A percentile compares a stretch with the other conserved stretches of the same genome.
Conservation (phyloP, 495 filamentous ascomycete species). For the Trichocladium uniseriatum region DNA sequence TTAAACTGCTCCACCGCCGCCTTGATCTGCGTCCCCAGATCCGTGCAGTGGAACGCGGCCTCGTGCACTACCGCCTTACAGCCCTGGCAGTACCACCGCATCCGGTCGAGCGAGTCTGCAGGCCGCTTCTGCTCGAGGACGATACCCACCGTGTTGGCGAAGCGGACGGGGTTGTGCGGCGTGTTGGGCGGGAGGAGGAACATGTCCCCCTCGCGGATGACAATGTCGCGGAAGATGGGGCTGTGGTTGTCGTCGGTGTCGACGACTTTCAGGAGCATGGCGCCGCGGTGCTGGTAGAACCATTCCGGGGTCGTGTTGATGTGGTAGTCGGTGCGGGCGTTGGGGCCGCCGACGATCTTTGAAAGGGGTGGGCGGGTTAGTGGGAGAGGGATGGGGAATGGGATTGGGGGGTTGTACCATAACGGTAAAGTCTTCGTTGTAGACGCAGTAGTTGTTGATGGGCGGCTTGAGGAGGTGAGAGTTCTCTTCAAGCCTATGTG, state of each 20-base stretch:
- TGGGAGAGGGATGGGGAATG: not conserved
- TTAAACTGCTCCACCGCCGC: constrained; percentile 79
- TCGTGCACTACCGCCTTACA: constrained; percentile 75
- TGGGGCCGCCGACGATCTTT: constrained; percentile 94
- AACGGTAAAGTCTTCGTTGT: constrained; percentile 69
- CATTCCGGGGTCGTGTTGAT: constrained; percentile 95
- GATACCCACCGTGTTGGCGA: constrained; percentile 62
- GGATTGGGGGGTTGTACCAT: constrained; percentile 47
- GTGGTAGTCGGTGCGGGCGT: constrained; percentile 95
- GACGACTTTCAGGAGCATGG: constrained; percentile 90
- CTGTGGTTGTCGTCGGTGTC: constrained; percentile 47
- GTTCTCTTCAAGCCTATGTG: constrained; percentile 79
- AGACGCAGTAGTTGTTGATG: constrained; percentile 95
- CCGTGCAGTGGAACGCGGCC: constrained; percentile 75
- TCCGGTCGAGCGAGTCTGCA: constrained; percentile 56
- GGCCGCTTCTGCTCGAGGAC: constrained; percentile 86
- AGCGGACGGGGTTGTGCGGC: constrained; percentile 68
- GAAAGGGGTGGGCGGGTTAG: not conserved
- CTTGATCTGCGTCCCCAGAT: constrained; percentile 96
- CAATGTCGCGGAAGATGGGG: constrained; percentile 76
- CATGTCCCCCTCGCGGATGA: constrained; percentile 87
- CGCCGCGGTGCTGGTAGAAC: constrained; percentile 93
- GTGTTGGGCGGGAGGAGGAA: constrained; percentile 87
- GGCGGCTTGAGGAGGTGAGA: constrained; percentile 89
- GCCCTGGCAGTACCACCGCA: constrained; percentile 82